Percentiles rank a stretch among this genome's conserved stretches.
Evolutionary conservation across 2,329 filamentous ascomycete species (phyloP).

Genomic region (Pestalotiopsis sp.): DNA sequence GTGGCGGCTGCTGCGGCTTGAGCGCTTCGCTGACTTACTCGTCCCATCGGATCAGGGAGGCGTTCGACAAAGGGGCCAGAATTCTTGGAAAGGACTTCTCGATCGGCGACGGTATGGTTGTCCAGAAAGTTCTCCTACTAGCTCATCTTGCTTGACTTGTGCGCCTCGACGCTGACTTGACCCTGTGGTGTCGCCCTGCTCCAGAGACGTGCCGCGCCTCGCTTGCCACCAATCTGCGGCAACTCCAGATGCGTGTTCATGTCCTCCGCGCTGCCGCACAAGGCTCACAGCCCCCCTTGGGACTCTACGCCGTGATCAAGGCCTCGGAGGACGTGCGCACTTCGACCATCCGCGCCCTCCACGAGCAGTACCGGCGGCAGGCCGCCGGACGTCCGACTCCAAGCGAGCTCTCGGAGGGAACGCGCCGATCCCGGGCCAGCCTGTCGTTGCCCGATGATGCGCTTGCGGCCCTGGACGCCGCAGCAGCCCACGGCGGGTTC

Average conservation of each 20-base stretch:
- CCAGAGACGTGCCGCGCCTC: slow-evolving; percentile 31
- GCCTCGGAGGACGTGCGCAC: slow-evolving; percentile 37
- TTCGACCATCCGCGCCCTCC: slow-evolving; percentile 33
- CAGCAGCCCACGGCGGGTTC: slow-evolving; percentile 14
- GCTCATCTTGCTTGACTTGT: background rate
- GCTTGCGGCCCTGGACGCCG: slow-evolving; percentile 17
- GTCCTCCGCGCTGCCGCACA: slow-evolving; percentile 27
- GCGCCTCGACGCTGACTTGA: background rate
- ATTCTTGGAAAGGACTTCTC: slow-evolving; percentile 38
- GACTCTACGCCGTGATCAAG: slow-evolving; percentile 34
- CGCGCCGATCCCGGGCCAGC: background rate
- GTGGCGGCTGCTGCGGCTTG: slow-evolving; percentile 32
- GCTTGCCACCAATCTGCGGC: slow-evolving; percentile 29
- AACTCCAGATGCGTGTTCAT: slow-evolving; percentile 31
- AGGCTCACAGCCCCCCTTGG: slow-evolving; percentile 26
- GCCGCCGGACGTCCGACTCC: slow-evolving; percentile 33
- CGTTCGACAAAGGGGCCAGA: slow-evolving; percentile 34
- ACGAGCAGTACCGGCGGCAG: slow-evolving; percentile 38
- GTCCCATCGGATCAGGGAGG: slow-evolving; percentile 30
- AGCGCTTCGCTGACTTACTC: slow-evolving; percentile 37
- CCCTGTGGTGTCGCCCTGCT: background rate
- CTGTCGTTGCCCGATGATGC: background rate
- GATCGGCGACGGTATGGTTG: slow-evolving; percentile 35
- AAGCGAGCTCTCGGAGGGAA: slow-evolving; percentile 14
- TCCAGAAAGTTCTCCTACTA: background rate